These are phyloP conservation scores for Phytophthora pistaciae DNA, from an alignment of 352 stramenopile genomes.

Conservation along the genomic window DNA sequence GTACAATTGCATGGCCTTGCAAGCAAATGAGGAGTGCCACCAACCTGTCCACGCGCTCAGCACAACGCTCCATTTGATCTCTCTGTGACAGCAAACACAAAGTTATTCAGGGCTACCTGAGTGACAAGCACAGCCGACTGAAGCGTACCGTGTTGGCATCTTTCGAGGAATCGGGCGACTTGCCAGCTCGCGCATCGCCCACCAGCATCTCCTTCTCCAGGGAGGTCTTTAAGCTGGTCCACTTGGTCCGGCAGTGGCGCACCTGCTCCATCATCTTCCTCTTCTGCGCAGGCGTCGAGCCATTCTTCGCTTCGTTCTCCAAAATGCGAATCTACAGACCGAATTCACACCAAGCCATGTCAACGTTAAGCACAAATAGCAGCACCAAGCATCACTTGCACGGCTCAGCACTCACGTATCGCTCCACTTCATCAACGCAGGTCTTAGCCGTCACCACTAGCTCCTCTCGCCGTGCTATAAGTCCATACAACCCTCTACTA, in stretches of 20 bases:
- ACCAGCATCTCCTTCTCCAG: constrained; percentile 72
- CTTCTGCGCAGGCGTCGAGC: constrained; percentile 34
- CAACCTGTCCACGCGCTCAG: constrained; percentile 55
- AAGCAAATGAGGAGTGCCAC: background rate
- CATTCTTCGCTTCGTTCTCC: constrained; percentile 65
- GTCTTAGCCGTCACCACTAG: constrained; percentile 54
- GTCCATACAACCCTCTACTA: background rate
- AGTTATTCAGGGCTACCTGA: background rate
- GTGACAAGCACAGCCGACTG: background rate
- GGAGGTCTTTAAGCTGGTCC: constrained; percentile 51
- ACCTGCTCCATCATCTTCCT: constrained; percentile 59
- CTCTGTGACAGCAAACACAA: constrained; percentile 28
- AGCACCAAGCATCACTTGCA: no score
- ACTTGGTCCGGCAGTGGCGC: constrained; percentile 59
- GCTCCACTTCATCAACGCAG: constrained; percentile 76
- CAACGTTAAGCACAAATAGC: background rate
- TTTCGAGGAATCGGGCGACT: constrained; percentile 27
- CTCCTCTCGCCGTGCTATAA: constrained; percentile 46
- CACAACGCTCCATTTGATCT: constrained; percentile 55
- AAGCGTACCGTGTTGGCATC: constrained; percentile 31
- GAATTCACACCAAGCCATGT: constrained; percentile 10
- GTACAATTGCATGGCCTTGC: background rate
- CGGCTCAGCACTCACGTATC: constrained; percentile 50
- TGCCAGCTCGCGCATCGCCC: constrained; percentile 46
- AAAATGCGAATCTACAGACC: constrained; percentile 61